Evolutionary conservation across 1,284 basidiomycete genomes (phyloP), one percentile per base, ranked within the genome.

Genomic region (Inonotus obliquus): DNA sequence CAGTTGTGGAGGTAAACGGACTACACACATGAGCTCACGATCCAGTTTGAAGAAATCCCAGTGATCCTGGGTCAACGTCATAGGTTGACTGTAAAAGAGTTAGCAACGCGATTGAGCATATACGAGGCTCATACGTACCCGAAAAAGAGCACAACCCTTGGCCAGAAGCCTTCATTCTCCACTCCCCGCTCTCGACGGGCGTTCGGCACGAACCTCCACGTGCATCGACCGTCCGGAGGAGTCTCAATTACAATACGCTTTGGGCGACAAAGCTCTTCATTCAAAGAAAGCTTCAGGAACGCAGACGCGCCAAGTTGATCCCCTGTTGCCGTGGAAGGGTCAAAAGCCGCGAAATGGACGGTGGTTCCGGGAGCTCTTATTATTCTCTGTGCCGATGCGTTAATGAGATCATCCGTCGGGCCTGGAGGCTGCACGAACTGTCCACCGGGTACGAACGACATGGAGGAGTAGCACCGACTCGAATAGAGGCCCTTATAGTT

Each of bases 31-130:
- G 66, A 89, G 91, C 19, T 72, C 71, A 1, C 84, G 82, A 67
- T 91, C 89, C 13, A 91, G 78, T 70, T 91, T 91, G 74, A 91
- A 86, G 39, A 91, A 84, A 63, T 91, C 89, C 89, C 89, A 91
- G 70, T 91, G 87, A 44, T 91, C 87, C 69, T 87, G 84, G 32
- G 81, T 81, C 67, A 80, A 80, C 61, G 80, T 69, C 49, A 80
- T 72, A 6, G 74, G 70, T 73, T 82, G 74, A 2, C 85, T 87
- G 66, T 11, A 23, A 27, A 53, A 27, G 7, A 10, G 25, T 17
- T 45, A 49, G n/a, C 27, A 25, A 10, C 7, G 14, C 48, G 21
- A 49, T 29, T 21, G 19, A 21, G 5, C 23, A 23, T 21, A 41
- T 29, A 61, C 4, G 14, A 27, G 17, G 14, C 4, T 39, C 29